Percentiles rank a stretch among this genome's conserved stretches.
These are phyloP conservation scores for Saturnispora dispora DNA, from an alignment of 805 yeast genomes.

Conservation along the genomic window DNA sequence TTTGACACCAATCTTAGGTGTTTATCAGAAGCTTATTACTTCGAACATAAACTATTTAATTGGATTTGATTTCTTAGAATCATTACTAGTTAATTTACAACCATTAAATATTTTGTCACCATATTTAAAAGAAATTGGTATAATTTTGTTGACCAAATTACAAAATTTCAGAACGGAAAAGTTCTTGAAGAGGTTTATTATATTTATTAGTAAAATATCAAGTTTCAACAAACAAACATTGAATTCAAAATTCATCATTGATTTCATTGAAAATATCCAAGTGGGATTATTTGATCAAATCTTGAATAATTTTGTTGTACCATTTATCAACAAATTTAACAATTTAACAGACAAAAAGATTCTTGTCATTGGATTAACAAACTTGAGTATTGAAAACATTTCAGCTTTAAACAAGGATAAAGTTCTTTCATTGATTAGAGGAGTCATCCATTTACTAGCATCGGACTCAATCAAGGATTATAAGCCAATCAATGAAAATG, in stretches of 20 bases:
- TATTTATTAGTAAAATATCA: constrained; percentile 40
- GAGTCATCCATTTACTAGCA: constrained; percentile 30
- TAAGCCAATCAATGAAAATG: constrained; percentile 29
- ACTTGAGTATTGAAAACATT: constrained; percentile 35
- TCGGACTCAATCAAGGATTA: constrained; percentile 29
- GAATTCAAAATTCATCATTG: constrained; percentile 39
- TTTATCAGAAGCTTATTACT: constrained; percentile 88
- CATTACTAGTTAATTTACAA: constrained; percentile 45
- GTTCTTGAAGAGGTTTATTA: constrained; percentile 60
- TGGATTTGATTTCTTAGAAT: constrained; percentile 80
- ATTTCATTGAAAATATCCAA: constrained; percentile 69
- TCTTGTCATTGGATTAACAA: constrained; percentile 40
- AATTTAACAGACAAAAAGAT: constrained; percentile 37
- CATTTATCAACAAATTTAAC: constrained; percentile 36
- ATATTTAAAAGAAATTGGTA: constrained; percentile 62
- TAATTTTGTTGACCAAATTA: constrained; percentile 68
- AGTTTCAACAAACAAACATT: constrained; percentile 24
- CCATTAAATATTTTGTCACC: constrained; percentile 41
- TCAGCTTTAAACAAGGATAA: constrained; percentile 30
- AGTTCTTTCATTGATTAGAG: constrained; percentile 35
- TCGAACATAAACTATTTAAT: constrained; percentile 70
- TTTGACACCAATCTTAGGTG: constrained; percentile 81
- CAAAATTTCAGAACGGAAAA: constrained; percentile 77
- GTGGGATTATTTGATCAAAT: constrained; percentile 46
- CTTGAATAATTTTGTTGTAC: constrained; percentile 38